Evolutionary conservation across 129 eudicot species (phyloP).

Genomic region (Tagetes patula): DNA sequence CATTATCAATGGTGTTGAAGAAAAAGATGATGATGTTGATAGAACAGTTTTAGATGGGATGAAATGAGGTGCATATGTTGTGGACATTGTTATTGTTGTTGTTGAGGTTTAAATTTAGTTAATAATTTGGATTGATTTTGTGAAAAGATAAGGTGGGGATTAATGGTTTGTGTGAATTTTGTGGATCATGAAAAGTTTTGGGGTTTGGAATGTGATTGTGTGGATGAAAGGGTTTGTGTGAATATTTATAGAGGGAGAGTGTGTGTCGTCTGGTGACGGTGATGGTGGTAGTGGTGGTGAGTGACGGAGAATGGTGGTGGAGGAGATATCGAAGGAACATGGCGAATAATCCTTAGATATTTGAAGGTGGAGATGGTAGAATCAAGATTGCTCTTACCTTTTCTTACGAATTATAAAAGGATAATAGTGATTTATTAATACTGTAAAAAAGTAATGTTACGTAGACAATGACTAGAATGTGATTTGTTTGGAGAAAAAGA

Average conservation of each 20-base stretch:
- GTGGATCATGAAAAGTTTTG: not conserved
- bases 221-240: constrained; percentile 8
- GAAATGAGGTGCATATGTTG: constrained; percentile 27
- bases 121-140: not conserved
- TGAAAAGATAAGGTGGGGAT: constrained; percentile 19
- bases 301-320: constrained; percentile 21
- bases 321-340: constrained; percentile 19
- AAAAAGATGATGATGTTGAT: constrained; percentile 26
- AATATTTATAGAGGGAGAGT: constrained; percentile 18
- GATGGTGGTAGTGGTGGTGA: constrained; percentile 17
- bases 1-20: constrained; percentile 34
- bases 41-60: not conserved
- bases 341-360: constrained; percentile 17
- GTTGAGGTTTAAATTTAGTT: not conserved
- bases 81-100: constrained; percentile 19
- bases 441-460: too few relatives aligned
- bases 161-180: not conserved
- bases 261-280: not conserved
- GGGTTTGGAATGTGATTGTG: constrained; percentile 18
- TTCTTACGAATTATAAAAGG: too few relatives aligned
- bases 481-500: too few relatives aligned
- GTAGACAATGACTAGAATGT: too few relatives aligned
- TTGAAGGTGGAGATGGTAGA: constrained; percentile 10
- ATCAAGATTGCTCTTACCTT: not conserved
- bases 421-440: too few relatives aligned